Conservation (phyloP, 805 yeast species). For the Candida tallmaniae region DNA sequence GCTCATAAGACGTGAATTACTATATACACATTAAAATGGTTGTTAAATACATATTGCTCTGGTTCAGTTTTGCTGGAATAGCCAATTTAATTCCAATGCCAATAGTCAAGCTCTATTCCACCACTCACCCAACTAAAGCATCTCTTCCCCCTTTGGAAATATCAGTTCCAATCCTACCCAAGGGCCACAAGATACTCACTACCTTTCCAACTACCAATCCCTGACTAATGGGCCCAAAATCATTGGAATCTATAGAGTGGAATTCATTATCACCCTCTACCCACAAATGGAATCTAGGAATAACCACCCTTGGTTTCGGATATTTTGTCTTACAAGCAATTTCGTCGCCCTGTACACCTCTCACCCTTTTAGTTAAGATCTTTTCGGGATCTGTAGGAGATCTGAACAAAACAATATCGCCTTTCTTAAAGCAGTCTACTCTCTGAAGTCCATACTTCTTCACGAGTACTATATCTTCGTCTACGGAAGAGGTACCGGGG, state of each 20-base stretch:
- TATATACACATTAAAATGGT: too few relatives aligned
- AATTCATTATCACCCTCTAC: constrained; percentile 85
- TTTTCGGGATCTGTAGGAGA: constrained; percentile 79
- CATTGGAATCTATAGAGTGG: constrained; percentile 80
- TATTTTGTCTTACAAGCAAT: constrained; percentile 61
- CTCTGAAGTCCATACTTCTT: constrained; percentile 57
- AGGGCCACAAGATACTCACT: constrained; percentile 65
- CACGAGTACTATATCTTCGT: constrained; percentile 60
- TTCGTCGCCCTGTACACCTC: constrained; percentile 70
- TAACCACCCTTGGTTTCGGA: constrained; percentile 53
- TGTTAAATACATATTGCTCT: too few relatives aligned
- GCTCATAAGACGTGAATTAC: constrained; percentile 1
- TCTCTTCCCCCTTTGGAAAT: constrained; percentile 21
- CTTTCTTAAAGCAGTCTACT: constrained; percentile 44
- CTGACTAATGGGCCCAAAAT: constrained; percentile 81
- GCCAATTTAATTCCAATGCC: too few relatives aligned
- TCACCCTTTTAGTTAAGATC: constrained; percentile 74
- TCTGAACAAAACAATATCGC: constrained; percentile 73
- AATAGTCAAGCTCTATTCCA: too few relatives aligned
- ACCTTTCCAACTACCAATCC: constrained; percentile 82
- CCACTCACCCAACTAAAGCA: constrained; percentile 10
- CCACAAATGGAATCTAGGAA: constrained; percentile 87
- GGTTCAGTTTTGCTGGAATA: too few relatives aligned
- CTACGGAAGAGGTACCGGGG: constrained; percentile 48
- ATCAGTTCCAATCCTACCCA: constrained; percentile 25